A percentile compares a stretch with the other conserved stretches of the same genome.
These are phyloP conservation scores for Davidsoniella australis DNA, from an alignment of 2,329 filamentous ascomycete species.

Conservation along the genomic window DNA sequence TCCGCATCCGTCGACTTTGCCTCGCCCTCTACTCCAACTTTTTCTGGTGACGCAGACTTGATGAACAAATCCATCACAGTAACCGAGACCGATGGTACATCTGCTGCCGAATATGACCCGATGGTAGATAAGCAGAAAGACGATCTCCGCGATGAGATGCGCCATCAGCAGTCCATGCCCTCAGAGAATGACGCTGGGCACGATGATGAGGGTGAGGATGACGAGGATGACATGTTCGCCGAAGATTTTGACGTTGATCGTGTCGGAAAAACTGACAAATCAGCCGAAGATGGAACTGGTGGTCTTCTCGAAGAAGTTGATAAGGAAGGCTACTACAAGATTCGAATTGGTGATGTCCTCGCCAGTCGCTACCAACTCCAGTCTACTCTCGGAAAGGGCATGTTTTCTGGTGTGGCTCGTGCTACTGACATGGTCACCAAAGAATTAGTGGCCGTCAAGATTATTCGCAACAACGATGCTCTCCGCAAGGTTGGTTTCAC, in stretches of 20 bases:
- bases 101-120: slow-evolving; percentile 86
- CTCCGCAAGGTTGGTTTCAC: slow-evolving; percentile 84
- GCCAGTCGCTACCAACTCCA: slow-evolving; percentile 81
- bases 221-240: slow-evolving; percentile 80
- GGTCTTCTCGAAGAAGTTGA: slow-evolving; percentile 87
- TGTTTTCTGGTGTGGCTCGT: slow-evolving; percentile 91
- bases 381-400: slow-evolving; percentile 75
- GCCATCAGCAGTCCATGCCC: slow-evolving; percentile 22
- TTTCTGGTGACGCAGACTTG: slow-evolving; percentile 7
- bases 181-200: slow-evolving; percentile 24
- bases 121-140: slow-evolving; percentile 80
- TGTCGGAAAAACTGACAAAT: slow-evolving; percentile 28
- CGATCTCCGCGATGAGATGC: slow-evolving; percentile 49
- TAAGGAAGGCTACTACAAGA: slow-evolving; percentile 88
- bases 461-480: slow-evolving; percentile 90
- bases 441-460: slow-evolving; percentile 83
- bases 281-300: slow-evolving; percentile 31
- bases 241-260: slow-evolving; percentile 57
- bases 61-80: slow-evolving; percentile 16
- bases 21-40: slow-evolving; percentile 1
- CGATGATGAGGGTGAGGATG: slow-evolving; percentile 44
- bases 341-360: slow-evolving; percentile 79
- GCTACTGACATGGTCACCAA: slow-evolving; percentile 62
- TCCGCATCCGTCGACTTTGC: slow-evolving; percentile 25
- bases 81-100: slow-evolving; percentile 51